Conservation (phyloP, 140 eudicot genomes). For the Erigeron philadelphicus region DNA sequence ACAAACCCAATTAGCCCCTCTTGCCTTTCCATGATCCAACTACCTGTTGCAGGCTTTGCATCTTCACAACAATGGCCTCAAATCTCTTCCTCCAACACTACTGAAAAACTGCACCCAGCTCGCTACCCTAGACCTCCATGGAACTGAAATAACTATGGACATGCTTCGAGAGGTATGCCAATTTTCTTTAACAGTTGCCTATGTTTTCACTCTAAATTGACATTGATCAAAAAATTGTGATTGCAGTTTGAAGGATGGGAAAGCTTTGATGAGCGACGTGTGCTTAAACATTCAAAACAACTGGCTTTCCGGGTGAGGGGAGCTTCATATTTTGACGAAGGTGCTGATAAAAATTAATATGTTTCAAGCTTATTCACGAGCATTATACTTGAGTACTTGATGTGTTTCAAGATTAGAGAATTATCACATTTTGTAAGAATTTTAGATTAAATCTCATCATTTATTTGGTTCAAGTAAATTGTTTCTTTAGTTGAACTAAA, state of each 20-base stretch:
- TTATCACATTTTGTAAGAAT: neutral
- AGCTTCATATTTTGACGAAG: slow-evolving; percentile 77
- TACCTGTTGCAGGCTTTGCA: slow-evolving; percentile 52
- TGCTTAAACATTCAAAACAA: slow-evolving; percentile 76
- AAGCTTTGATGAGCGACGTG: slow-evolving; percentile 74
- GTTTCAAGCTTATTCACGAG: neutral
- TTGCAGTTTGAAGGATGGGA: slow-evolving; percentile 91
- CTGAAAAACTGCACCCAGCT: slow-evolving; percentile 62
- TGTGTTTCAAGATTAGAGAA: neutral
- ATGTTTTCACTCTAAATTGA: neutral
- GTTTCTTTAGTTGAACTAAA: too few species aligned
- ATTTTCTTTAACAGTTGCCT: neutral
- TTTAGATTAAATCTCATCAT: too few species aligned
- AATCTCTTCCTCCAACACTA: slow-evolving; percentile 52
- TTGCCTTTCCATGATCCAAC: neutral
- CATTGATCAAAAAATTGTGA: neutral
- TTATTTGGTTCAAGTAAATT: too few species aligned
- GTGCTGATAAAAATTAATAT: slow-evolving; percentile 77
- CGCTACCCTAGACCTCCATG: slow-evolving; percentile 76
- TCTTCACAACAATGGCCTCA: slow-evolving; percentile 76
- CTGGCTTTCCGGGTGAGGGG: slow-evolving; percentile 72
- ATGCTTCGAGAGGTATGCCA: slow-evolving; percentile 64
- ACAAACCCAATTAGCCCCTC: too few species aligned
- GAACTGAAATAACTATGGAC: slow-evolving; percentile 84
- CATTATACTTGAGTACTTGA: neutral